These are phyloP conservation scores for Letharia columbiana DNA, from an alignment of 495 filamentous ascomycete genomes.

Conservation along the genomic window DNA sequence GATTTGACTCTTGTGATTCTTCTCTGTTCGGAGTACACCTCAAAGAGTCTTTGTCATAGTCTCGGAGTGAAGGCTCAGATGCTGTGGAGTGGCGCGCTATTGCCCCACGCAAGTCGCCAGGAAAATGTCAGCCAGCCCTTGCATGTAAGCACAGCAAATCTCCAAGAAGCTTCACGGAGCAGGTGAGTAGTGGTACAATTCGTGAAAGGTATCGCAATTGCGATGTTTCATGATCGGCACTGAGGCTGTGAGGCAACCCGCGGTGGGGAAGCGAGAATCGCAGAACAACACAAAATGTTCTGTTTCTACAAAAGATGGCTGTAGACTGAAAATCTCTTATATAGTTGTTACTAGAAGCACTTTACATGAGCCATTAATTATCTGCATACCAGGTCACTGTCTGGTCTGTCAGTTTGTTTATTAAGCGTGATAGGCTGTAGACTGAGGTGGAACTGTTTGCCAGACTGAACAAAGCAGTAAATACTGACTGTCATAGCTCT, in stretches of 20 bases:
- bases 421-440: neutral
- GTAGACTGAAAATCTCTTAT: neutral
- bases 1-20: neutral
- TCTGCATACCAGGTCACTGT: neutral
- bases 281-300: neutral
- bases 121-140: slow-evolving; percentile 5
- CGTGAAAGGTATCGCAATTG: neutral
- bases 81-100: slow-evolving; percentile 12
- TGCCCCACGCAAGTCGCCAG: slow-evolving; percentile 9
- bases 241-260: neutral
- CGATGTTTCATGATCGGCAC: slow-evolving; percentile 1
- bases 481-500: neutral
- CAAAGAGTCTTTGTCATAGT: neutral
- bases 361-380: neutral
- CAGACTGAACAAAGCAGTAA: neutral
- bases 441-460: neutral
- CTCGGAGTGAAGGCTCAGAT: slow-evolving; percentile 2
- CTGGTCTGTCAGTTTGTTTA: neutral
- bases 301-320: neutral
- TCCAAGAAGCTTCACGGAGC: neutral
- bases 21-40: neutral
- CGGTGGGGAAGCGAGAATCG: neutral
- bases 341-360: neutral
- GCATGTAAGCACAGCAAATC: slow-evolving; percentile 4
- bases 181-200: neutral